A percentile compares a stretch with the other conserved stretches of the same genome.
These are phyloP conservation scores for Suhomyces taliae DNA, from an alignment of 1,139 yeast species.

Conservation along the genomic window DNA sequence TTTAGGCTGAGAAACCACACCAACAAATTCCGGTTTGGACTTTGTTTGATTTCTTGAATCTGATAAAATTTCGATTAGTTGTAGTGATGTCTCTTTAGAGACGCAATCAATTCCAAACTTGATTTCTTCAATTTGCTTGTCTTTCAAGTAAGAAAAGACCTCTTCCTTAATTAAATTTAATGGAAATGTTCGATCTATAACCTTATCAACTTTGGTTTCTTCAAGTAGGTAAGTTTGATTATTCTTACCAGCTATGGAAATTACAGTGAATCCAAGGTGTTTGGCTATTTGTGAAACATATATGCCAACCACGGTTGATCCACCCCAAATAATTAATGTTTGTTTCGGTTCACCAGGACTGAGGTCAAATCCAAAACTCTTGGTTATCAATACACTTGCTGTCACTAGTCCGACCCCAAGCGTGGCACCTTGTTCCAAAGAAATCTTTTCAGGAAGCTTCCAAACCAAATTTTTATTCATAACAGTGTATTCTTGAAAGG, in stretches of 20 bases:
- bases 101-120: slow-evolving; percentile 46
- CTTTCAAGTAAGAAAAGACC: neutral
- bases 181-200: neutral
- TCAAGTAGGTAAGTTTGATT: slow-evolving; percentile 24
- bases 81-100: slow-evolving; percentile 39
- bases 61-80: slow-evolving; percentile 27
- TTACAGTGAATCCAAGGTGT: slow-evolving; percentile 35
- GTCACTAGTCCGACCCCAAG: slow-evolving; percentile 51
- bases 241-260: slow-evolving; percentile 36
- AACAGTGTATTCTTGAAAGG: slow-evolving; percentile 47
- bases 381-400: slow-evolving; percentile 38
- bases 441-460: slow-evolving; percentile 33
- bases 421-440: slow-evolving; percentile 43
- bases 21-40: slow-evolving; percentile 26
- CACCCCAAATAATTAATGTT: slow-evolving; percentile 44
- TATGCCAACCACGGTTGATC: slow-evolving; percentile 47
- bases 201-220: neutral
- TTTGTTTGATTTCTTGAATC: slow-evolving; percentile 4
- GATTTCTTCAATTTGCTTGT: neutral
- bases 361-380: slow-evolving; percentile 27
- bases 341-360: slow-evolving; percentile 4
- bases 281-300: slow-evolving; percentile 45
- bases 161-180: neutral
- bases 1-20: slow-evolving; percentile 41
- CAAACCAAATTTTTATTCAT: slow-evolving; percentile 46